Conservation (phyloP, 768 basidiomycete species). For the Tricholoma hemisulphureum region DNA sequence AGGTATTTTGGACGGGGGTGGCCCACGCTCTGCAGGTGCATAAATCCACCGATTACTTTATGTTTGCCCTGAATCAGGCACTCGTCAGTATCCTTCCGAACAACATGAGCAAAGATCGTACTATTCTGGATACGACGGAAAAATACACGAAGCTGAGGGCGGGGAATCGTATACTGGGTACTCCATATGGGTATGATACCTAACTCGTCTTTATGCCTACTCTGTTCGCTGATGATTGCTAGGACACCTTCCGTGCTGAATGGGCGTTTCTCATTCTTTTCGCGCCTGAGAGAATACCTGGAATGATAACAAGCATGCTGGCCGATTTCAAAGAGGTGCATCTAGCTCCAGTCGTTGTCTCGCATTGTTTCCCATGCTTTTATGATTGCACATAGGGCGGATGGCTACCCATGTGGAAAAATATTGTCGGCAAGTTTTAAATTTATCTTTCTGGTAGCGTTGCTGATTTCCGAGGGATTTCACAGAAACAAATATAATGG, state of each 20-base stretch:
- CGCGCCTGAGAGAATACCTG: slow-evolving; percentile 72
- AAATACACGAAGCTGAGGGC: slow-evolving; percentile 45
- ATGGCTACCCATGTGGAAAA: slow-evolving; percentile 92
- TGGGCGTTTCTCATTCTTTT: slow-evolving; percentile 81
- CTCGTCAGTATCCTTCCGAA: slow-evolving; percentile 72
- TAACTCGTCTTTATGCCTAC: background rate
- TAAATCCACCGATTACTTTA: background rate
- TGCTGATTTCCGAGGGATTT: background rate
- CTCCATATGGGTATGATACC: slow-evolving; percentile 75
- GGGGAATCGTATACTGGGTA: slow-evolving; percentile 79
- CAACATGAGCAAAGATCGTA: slow-evolving; percentile 64
- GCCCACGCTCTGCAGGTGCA: slow-evolving; percentile 60
- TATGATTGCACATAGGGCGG: slow-evolving; percentile 46
- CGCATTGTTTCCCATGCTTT: background rate
- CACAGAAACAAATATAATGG: slow-evolving; percentile 84
- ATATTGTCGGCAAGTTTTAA: slow-evolving; percentile 45
- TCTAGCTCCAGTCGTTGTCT: background rate
- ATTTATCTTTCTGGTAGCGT: background rate
- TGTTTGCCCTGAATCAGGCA: background rate
- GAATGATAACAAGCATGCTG: slow-evolving; percentile 78
- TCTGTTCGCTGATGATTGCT: background rate
- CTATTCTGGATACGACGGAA: slow-evolving; percentile 76
- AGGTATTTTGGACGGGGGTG: slow-evolving; percentile 59
- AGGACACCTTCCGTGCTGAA: slow-evolving; percentile 78
- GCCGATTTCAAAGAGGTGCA: slow-evolving; percentile 69